Evolutionary conservation across 495 filamentous ascomycete genomes (phyloP), one percentile per base, ranked within the genome.

Genomic region (Penicillium verhagenii): DNA sequence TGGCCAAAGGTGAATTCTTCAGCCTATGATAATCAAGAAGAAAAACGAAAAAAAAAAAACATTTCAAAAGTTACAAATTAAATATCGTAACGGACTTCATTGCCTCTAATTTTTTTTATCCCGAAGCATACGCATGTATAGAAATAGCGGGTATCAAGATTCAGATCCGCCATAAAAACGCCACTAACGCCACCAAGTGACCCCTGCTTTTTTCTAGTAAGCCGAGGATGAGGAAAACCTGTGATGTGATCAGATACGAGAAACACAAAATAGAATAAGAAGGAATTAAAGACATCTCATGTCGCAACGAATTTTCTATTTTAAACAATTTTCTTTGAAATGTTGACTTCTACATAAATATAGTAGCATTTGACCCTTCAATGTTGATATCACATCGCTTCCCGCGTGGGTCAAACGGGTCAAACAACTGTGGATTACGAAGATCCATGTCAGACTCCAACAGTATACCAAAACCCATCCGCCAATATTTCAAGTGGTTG

Each of bases 1-100:
- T 59, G 57, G 57, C 57, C 52, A 47, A 50, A 28, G 38, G 25
- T 16, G 19, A 26, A 45, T n/a, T n/a, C n/a, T n/a, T n/a, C n/a
- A n/a, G n/a, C n/a, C n/a, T n/a, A n/a, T n/a, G n/a, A n/a, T n/a
- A n/a, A n/a, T n/a, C 28, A 29, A 8, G 7, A 9, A 29, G 1
- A 29, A 3, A 10, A 29, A 8, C 2, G 3, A 10, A 11, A 31
- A 31, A 31, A 11, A 0, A 11, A 31, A 31, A 11, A 31, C 2
- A 10, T 28, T 5, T 9, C 26, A 28, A 9, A 6, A 28, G 10
- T 28, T 9, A 28, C 6, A 6, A 28, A 1, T 28, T 28, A 28
- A 28, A n/a, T n/a, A n/a, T n/a, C n/a, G n/a, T n/a, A n/a, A n/a
- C n/a, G n/a, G n/a, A n/a, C n/a, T n/a, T n/a, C n/a, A n/a, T n/a